These are phyloP conservation scores for Talaromyces sp. DNA, from an alignment of 2,329 filamentous ascomycete genomes.

Conservation along the genomic window DNA sequence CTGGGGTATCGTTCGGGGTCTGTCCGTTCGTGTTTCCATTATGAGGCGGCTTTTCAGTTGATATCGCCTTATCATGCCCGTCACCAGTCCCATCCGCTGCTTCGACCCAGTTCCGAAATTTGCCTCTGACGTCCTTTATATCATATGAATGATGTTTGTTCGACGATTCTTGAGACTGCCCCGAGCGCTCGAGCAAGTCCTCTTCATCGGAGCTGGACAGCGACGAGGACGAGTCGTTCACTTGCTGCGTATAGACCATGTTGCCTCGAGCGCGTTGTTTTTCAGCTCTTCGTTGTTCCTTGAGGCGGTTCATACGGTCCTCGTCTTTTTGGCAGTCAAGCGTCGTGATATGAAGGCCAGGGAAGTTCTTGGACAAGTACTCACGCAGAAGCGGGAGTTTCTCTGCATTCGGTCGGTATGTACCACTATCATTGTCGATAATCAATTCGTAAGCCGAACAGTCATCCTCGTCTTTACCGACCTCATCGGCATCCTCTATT, in stretches of 20 bases:
- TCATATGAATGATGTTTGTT: constrained; percentile 29
- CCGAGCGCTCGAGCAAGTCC: constrained; percentile 48
- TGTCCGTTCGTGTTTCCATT: background rate
- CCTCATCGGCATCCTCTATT: background rate
- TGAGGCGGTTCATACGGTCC: constrained; percentile 68
- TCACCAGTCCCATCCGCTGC: constrained; percentile 18
- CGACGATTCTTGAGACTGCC: constrained; percentile 20
- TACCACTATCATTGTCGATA: constrained; percentile 94
- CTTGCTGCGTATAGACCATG: constrained; percentile 53
- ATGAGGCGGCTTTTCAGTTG: constrained; percentile 1
- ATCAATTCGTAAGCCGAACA: constrained; percentile 72
- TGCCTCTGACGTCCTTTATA: constrained; percentile 37
- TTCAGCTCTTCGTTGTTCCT: constrained; percentile 67
- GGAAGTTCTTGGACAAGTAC: constrained; percentile 71
- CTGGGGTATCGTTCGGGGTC: background rate
- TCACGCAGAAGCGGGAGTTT: constrained; percentile 67
- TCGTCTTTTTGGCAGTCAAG: constrained; percentile 72
- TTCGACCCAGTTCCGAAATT: constrained; percentile 36
- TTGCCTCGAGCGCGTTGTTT: constrained; percentile 64
- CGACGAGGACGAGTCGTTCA: constrained; percentile 38
- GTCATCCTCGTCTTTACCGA: constrained; percentile 36
- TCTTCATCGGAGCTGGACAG: constrained; percentile 57
- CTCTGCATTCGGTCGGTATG: constrained; percentile 80
- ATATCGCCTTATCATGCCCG: background rate
- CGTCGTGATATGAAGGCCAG: constrained; percentile 68